A percentile compares a stretch with the other conserved stretches of the same genome.
phyloP scores from a whole-genome alignment of 2,329 filamentous ascomycete genomes.

The Penicillium griseofulvum region DNA sequence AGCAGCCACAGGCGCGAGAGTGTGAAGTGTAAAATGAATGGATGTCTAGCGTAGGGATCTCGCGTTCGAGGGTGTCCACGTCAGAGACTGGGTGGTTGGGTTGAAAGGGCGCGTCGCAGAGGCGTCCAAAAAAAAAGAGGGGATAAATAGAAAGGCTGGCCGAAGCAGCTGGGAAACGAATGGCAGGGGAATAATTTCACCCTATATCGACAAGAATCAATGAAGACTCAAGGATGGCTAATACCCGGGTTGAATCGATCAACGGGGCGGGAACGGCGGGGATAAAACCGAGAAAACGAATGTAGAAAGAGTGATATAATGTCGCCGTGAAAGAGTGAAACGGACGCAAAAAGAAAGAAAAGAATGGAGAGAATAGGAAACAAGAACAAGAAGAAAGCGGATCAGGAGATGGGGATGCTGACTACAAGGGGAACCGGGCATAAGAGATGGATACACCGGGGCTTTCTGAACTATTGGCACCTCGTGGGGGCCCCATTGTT shows the following conservation, averaged over 20 bases:
- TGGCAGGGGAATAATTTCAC: conserved; percentile 13
- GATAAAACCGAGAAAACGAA: conserved; percentile 35
- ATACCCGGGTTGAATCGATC: conserved; percentile 27
- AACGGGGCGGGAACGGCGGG: conserved; percentile 21
- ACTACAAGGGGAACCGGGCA: conserved; percentile 12
- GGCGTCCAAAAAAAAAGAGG: conserved; percentile 27
- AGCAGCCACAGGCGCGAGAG: conserved; percentile 41
- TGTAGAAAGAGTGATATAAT: conserved; percentile 36
- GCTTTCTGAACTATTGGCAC: conserved; percentile 13
- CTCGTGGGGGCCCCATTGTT: conserved; percentile 17
- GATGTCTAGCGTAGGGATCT: conserved; percentile 26
- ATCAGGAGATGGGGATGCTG: conserved; percentile 30
- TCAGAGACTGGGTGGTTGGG: conserved; percentile 29
- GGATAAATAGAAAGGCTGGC: conserved; percentile 34
- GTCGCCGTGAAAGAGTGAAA: conserved; percentile 55
- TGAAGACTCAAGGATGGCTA: conserved; percentile 9
- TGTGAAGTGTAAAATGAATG: conserved; percentile 28
- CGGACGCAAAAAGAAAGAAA: conserved; percentile 40
- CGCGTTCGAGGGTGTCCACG: conserved; percentile 20
- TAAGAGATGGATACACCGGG: not conserved
- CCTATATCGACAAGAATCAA: conserved; percentile 4
- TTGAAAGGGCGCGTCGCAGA: conserved; percentile 36
- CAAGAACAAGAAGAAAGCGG: conserved; percentile 21
- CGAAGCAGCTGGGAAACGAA: conserved; percentile 37
- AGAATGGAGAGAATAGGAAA: conserved; percentile 29